Evolutionary conservation across 495 filamentous ascomycete species (phyloP), one percentile per base, ranked within the genome.

Genomic region (Margaritispora aquatica): DNA sequence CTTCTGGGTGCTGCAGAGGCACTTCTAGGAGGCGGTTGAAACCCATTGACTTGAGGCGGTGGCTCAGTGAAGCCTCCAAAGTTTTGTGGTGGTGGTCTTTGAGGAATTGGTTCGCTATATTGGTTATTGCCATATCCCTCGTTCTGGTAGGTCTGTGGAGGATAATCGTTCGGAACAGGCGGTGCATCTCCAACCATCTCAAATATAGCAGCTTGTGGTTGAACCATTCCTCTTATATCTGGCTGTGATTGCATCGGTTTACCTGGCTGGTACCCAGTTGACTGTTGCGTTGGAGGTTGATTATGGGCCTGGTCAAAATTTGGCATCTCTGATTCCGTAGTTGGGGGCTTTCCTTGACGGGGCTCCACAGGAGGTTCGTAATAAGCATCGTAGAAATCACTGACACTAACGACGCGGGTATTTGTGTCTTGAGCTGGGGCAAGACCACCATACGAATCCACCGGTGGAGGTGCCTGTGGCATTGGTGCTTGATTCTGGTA

Each of bases 251-350:
- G 80, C 19, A 82, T 79, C 53, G 77, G 80, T 21, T 77, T 77
- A 53, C 78, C 60, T 56, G 63, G 64, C 29, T 15, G 56, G 76
- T 77, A 47, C 71, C 70, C 21, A 74, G 63, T 51, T 74, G 67
- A 41, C 61, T 64, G n/a, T 62, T 58, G 17, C 54, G 67, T 8
- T 71, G 71, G 55, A 74, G 78, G 68, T 75, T 82, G 59, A 69
- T 81, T 61, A 73, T 83, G 74, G 60, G 79, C 74, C 58, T 85
- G 80, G 73, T 92, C 87, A 59, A 93, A 93, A 66, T 91, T 83
- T 2, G 88, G 88, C 73, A 86, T 85, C 13, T 91, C 87, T 26
- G 74, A 73, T 34, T 72, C 80, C 60, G 63, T 63, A 36, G 68
- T 63, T 41, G 44, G 56, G 3, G 57, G 52, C 58, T 59, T 64